A percentile compares a stretch with the other conserved stretches of the same genome.
phyloP scores from a whole-genome alignment of 1,139 yeast genomes.

The Yamadazyma blattariae region DNA sequence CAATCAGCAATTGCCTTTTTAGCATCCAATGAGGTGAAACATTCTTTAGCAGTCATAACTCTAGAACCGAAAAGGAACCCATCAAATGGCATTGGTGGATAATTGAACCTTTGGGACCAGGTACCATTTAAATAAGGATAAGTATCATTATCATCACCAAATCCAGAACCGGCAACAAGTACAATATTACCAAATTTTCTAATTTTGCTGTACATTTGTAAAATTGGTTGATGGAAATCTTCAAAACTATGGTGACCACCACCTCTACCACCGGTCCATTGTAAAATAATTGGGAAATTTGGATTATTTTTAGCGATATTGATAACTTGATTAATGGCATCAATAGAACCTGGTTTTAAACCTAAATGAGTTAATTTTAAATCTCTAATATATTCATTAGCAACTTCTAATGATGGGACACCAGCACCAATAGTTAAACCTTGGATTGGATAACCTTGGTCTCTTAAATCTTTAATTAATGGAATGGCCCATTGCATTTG shows the following conservation, averaged over 20 bases:
- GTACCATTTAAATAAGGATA: constrained; percentile 96
- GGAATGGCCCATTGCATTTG: constrained; percentile 99
- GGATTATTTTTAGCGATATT: constrained; percentile 96
- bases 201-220: constrained; percentile 93
- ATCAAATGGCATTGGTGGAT: constrained; percentile 99
- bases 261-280: constrained; percentile 99
- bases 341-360: constrained; percentile 96
- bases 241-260: constrained; percentile 99
- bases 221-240: constrained; percentile 96
- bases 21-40: constrained; percentile 90
- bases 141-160: constrained; percentile 95
- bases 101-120: constrained; percentile 82
- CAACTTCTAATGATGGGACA: constrained; percentile 97
- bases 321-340: constrained; percentile 83
- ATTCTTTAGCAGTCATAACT: constrained; percentile 97
- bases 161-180: constrained; percentile 96
- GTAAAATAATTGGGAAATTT: constrained; percentile 89
- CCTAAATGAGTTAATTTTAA: constrained; percentile 93
- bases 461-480: constrained; percentile 82
- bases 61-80: constrained; percentile 96
- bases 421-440: constrained; percentile 98
- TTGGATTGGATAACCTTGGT: constrained; percentile 91
- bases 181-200: constrained; percentile 89
- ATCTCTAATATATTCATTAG: constrained; percentile 90
- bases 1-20: constrained; percentile 89